A percentile compares a stretch with the other conserved stretches of the same genome.
Conservation (phyloP, 345 rosid genomes). For the Eutrema yunnanense region DNA sequence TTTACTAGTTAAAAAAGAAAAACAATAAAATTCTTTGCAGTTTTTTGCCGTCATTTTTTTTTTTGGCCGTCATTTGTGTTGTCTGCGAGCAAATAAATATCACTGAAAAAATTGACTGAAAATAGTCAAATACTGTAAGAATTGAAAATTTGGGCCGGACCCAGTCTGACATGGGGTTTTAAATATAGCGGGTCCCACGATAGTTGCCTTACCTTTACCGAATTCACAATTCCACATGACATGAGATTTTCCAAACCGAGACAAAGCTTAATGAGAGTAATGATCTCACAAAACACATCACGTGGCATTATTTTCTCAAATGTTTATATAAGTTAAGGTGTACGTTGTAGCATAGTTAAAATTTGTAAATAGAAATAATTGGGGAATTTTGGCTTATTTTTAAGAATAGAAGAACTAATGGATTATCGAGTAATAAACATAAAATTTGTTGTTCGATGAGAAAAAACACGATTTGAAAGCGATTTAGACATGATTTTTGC, state of each 20-base stretch:
- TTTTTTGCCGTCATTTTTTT: too few species aligned
- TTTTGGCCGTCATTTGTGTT: not conserved
- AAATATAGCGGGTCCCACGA: not conserved
- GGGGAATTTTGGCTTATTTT: too few species aligned
- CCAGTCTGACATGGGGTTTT: not conserved
- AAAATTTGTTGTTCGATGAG: too few species aligned
- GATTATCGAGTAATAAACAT: too few species aligned
- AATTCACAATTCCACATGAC: not conserved
- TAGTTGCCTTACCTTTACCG: not conserved
- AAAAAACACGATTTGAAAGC: too few species aligned
- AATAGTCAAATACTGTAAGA: not conserved
- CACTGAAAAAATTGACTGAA: not conserved
- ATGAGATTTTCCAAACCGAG: not conserved
- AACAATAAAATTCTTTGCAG: too few species aligned
- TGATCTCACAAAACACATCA: constrained; percentile 24
- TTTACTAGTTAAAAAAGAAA: too few species aligned
- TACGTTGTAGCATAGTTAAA: too few species aligned
- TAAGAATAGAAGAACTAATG: too few species aligned
- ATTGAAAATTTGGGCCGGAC: not conserved
- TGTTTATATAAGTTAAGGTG: not conserved
- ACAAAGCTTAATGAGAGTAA: not conserved
- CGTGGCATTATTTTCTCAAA: constrained; percentile 9
- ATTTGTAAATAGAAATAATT: too few species aligned
- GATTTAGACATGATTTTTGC: too few species aligned
- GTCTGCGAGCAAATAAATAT: not conserved